Percentiles rank a stretch among this genome's conserved stretches.
Conservation (phyloP, 768 basidiomycete genomes). For the Bullera alba region DNA sequence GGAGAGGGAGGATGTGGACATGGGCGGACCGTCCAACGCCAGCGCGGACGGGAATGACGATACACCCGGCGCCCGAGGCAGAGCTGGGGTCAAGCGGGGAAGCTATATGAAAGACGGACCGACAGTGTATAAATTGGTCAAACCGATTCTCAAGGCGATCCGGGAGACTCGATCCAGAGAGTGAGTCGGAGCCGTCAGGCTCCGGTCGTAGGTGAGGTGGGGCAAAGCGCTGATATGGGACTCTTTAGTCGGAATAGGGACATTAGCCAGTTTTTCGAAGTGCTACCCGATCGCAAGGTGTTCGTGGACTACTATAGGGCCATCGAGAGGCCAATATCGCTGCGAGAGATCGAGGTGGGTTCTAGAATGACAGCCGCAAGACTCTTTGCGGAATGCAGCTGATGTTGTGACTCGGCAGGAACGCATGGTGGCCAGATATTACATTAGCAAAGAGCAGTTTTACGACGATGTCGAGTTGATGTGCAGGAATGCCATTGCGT, state of each 20-base stretch:
- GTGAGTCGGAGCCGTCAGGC: slow-evolving; percentile 18
- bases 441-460: slow-evolving; percentile 61
- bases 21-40: slow-evolving; percentile 13
- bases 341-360: slow-evolving; percentile 72
- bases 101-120: slow-evolving; percentile 35
- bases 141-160: slow-evolving; percentile 31
- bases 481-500: slow-evolving; percentile 78
- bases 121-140: slow-evolving; percentile 36
- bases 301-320: slow-evolving; percentile 67
- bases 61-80: neutral
- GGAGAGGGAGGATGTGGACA: slow-evolving; percentile 11
- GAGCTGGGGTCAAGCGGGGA: slow-evolving; percentile 19
- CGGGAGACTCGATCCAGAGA: slow-evolving; percentile 28
- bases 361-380: too few relatives aligned
- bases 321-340: slow-evolving; percentile 73
- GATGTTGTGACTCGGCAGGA: slow-evolving; percentile 75
- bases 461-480: slow-evolving; percentile 82
- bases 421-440: slow-evolving; percentile 73
- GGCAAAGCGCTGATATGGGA: slow-evolving; percentile 7
- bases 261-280: slow-evolving; percentile 65
- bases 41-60: slow-evolving; percentile 7
- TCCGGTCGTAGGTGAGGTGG: too few relatives aligned
- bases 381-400: slow-evolving; percentile 57
- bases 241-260: slow-evolving; percentile 27
- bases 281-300: slow-evolving; percentile 67